Base-by-base conservation (phyloP, 768 basidiomycete genomes). In the Tricholoma saponaceum region DNA sequence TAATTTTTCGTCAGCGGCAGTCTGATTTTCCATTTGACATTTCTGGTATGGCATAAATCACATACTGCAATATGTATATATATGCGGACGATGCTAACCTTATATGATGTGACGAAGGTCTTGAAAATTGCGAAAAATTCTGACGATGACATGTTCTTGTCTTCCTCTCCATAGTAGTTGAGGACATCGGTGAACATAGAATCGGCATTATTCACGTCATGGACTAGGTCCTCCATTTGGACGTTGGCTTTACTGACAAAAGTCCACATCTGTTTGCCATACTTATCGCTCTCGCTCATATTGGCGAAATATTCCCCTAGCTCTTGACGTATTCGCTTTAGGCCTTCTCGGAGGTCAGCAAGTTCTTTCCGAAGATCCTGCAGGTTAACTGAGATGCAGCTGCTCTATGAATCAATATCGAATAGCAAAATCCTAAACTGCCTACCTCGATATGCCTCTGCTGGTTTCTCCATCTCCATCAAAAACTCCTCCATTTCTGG, bases 51-150 rank as follows among this genome's bases (percentile, higher is more conserved):
- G 6, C 26, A 58, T 46, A 39, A 66, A 23, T 58, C 6, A 18
- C 12, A 62, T 41, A 65, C 18, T 37, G 2, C 32, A 12, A 20
- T 35, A 16, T 13, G 20, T 26, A 33, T 3, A 43, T 18, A 8
- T 33, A 20, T 16, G 16, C 14, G 18, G 52, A 26, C 28, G 16
- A 44, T 28, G 68, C 78, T 57, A 61, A 91, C 91, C 80, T 79
- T 87, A 72, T 95, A 99, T 2, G 95, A 96, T 0, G 89, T 95
- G 25, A 95, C 83, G 65, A 99, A 99, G 1, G 92, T 97, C 75
- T 97, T 95, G 83, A 98, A 98, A 64, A 96, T 87, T 12, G 86
- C 93, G 73, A 93, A 99, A 76, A 98, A 99, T 66, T 98, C 96
- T 3, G 89, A 80, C 0, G 94, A 92, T 50, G 87, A 74, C 83